phyloP scores from a whole-genome alignment of 495 filamentous ascomycete species.

The Diplogelasinospora grovesii region DNA sequence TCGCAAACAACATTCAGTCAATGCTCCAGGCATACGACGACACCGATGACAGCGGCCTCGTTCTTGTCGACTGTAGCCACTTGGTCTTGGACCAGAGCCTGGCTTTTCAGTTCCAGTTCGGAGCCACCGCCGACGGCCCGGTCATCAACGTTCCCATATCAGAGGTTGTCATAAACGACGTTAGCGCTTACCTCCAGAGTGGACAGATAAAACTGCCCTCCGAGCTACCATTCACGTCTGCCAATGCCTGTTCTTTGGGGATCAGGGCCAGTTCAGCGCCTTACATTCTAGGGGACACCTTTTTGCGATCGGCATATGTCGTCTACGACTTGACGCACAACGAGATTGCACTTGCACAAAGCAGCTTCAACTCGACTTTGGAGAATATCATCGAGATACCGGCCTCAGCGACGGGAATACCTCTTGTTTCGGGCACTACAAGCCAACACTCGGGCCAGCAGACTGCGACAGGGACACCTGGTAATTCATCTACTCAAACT shows the following conservation, averaged over 20 bases:
- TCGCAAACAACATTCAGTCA: constrained; percentile 55
- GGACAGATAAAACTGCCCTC: too few relatives aligned
- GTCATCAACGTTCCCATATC: constrained; percentile 55
- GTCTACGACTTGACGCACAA: constrained; percentile 81
- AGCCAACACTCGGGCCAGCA: too few relatives aligned
- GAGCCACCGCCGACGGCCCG: constrained; percentile 44
- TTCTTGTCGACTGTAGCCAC: constrained; percentile 61
- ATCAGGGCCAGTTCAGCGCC: too few relatives aligned
- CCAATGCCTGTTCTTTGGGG: too few relatives aligned
- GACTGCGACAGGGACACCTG: too few relatives aligned
- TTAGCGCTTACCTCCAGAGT: too few relatives aligned
- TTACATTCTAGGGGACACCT: constrained; percentile 67
- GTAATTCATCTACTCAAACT: too few relatives aligned
- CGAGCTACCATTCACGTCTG: too few relatives aligned
- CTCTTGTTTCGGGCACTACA: constrained; percentile 23
- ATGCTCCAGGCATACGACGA: constrained; percentile 55
- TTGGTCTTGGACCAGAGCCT: constrained; percentile 41
- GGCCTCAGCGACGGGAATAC: constrained; percentile 25
- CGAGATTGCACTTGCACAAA: constrained; percentile 70
- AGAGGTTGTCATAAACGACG: neutral
- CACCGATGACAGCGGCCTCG: constrained; percentile 30
- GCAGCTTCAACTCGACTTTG: constrained; percentile 63
- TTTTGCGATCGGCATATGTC: constrained; percentile 78
- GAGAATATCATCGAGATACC: constrained; percentile 38
- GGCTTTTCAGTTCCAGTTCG: constrained; percentile 63